Conservation (phyloP, 202 grass and related monocot genomes). For the Zoysia matrella region DNA sequence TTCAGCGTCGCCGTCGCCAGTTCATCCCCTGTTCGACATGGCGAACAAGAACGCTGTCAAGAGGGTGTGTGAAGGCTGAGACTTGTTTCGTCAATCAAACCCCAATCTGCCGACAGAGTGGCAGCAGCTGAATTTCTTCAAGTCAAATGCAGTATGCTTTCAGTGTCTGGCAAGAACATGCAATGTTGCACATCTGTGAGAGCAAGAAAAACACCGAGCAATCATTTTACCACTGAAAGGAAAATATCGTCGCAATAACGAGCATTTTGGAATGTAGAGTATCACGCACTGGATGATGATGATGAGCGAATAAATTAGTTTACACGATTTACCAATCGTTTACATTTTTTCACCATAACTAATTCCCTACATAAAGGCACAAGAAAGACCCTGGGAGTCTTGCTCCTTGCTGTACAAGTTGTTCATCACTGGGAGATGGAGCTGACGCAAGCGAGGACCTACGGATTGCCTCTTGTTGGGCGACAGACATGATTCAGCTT, state of each 20-base stretch:
- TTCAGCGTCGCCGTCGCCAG: constrained; percentile 1
- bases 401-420: constrained; percentile 33
- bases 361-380: background rate
- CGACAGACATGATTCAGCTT: constrained; percentile 94
- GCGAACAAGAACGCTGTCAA: background rate
- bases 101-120: constrained; percentile 47
- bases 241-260: background rate
- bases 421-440: background rate
- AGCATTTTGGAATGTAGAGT: background rate
- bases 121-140: background rate
- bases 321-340: background rate
- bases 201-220: background rate
- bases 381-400: background rate
- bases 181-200: background rate
- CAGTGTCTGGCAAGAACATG: constrained; percentile 1
- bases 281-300: background rate
- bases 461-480: constrained; percentile 74
- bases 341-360: background rate
- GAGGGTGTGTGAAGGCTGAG: constrained; percentile 13
- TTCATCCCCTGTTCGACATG: constrained; percentile 8
- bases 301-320: background rate
- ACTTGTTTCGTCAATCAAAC: background rate
- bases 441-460: background rate
- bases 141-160: background rate
- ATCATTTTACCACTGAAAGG: background rate